A percentile compares a stretch with the other conserved stretches of the same genome.
These are phyloP conservation scores for Rhododendron ovatum DNA, from an alignment of 148 eudicot species.

Conservation along the genomic window DNA sequence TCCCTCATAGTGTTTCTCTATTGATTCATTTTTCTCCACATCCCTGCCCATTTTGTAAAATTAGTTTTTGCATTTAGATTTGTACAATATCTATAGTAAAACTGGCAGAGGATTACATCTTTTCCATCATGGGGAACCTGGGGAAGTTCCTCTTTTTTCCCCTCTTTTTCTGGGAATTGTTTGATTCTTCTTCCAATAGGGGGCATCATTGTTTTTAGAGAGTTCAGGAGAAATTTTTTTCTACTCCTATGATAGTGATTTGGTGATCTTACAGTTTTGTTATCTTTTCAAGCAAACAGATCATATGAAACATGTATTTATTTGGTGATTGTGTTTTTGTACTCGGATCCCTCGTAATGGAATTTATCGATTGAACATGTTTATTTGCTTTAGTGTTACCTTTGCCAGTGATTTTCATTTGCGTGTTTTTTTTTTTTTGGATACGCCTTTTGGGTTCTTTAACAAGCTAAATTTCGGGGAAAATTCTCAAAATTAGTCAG, in stretches of 20 bases:
- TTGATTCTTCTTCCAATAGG: conserved; percentile 18
- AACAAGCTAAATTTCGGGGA: not conserved
- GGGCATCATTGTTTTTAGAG: conserved; percentile 34
- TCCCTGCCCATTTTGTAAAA: conserved; percentile 19
- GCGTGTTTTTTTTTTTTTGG: not conserved
- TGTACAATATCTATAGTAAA: conserved; percentile 14
- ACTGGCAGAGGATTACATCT: conserved; percentile 10
- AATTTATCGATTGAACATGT: not conserved
- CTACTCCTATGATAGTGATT: not conserved
- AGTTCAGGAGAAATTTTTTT: not conserved
- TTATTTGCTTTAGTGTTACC: not conserved
- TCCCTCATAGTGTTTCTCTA: not conserved
- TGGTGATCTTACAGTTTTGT: conserved; percentile 8
- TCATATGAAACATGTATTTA: not conserved
- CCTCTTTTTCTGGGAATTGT: not conserved
- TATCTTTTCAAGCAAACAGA: not conserved
- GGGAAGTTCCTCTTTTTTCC: not conserved
- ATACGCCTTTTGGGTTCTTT: not conserved
- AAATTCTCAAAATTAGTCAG: not conserved
- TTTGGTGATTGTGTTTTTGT: conserved; percentile 1
- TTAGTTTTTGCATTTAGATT: conserved; percentile 8
- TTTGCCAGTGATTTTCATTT: not conserved
- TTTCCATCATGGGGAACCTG: not conserved
- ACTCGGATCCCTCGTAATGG: not conserved
- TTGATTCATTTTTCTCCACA: conserved; percentile 5